A percentile compares a stretch with the other conserved stretches of the same genome.
Evolutionary conservation across 768 basidiomycete species (phyloP).

Genomic region (Exsudoporus frostii): DNA sequence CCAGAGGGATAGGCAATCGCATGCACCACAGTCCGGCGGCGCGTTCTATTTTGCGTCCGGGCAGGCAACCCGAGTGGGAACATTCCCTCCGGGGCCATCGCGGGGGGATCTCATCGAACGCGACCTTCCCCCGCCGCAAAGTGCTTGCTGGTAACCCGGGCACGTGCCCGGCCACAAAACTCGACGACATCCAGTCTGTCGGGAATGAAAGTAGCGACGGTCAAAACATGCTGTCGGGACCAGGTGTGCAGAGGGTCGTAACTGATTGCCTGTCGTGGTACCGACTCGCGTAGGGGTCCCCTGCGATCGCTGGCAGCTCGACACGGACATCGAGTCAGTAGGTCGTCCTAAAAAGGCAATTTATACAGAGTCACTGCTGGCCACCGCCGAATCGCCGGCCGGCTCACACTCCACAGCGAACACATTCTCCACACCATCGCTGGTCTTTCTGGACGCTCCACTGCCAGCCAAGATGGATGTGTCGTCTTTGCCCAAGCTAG

Average conservation of each 20-base stretch:
- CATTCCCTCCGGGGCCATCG: slow-evolving; percentile 2
- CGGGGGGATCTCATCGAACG: slow-evolving; percentile 11
- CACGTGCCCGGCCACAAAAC: too few relatives aligned
- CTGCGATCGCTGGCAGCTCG: too few relatives aligned
- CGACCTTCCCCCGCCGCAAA: not conserved
- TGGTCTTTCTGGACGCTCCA: not conserved
- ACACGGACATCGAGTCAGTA: too few relatives aligned
- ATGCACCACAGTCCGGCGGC: slow-evolving; percentile 2
- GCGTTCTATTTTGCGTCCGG: slow-evolving; percentile 9
- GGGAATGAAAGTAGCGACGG: too few relatives aligned
- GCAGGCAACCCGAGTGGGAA: not conserved
- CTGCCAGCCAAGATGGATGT: slow-evolving; percentile 20
- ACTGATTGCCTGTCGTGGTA: too few relatives aligned
- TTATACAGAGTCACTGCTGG: not conserved
- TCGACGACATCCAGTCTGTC: too few relatives aligned
- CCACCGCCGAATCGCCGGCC: slow-evolving; percentile 13
- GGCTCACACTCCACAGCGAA: slow-evolving; percentile 3
- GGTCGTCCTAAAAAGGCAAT: slow-evolving; percentile 15
- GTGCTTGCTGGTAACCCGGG: too few relatives aligned
- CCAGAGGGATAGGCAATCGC: slow-evolving; percentile 7
- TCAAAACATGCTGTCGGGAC: too few relatives aligned
- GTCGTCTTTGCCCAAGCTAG: slow-evolving; percentile 33
- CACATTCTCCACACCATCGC: not conserved
- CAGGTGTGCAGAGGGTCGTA: too few relatives aligned
- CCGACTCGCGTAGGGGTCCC: not conserved